These are phyloP conservation scores for Phytopythium montanum DNA, from an alignment of 352 stramenopile genomes.

Conservation along the genomic window DNA sequence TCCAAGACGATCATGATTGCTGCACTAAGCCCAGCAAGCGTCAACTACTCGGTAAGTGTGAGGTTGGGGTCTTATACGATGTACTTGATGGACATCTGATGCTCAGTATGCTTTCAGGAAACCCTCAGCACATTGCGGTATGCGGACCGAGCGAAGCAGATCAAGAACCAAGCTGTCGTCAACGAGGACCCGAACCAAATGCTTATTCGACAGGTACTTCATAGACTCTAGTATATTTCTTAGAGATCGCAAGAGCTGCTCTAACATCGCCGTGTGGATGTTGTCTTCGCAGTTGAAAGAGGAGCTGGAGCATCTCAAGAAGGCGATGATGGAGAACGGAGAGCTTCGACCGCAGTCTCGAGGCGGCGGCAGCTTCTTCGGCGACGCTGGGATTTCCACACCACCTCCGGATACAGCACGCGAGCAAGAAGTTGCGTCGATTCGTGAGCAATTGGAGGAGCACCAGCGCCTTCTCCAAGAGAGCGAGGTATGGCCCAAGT, in stretches of 20 bases:
- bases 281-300: slow-evolving; percentile 57
- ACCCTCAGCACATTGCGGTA: slow-evolving; percentile 90
- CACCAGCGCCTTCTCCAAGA: slow-evolving; percentile 70
- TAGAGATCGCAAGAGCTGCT: not conserved
- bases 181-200: slow-evolving; percentile 91
- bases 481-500: slow-evolving; percentile 45
- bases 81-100: not conserved
- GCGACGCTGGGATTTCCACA: slow-evolving; percentile 16
- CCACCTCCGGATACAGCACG: slow-evolving; percentile 37
- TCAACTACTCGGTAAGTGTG: slow-evolving; percentile 76
- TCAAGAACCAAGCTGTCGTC: slow-evolving; percentile 91
- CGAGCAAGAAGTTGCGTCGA: slow-evolving; percentile 51
- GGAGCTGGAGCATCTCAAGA: slow-evolving; percentile 62
- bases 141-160: slow-evolving; percentile 89
- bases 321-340: slow-evolving; percentile 68
- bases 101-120: slow-evolving; percentile 41
- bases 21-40: slow-evolving; percentile 78
- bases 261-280: not conserved
- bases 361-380: slow-evolving; percentile 17
- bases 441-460: slow-evolving; percentile 75
- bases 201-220: slow-evolving; percentile 68
- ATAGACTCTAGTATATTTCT: not conserved
- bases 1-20: slow-evolving; percentile 92
- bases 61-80: too few species aligned
- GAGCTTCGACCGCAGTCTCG: slow-evolving; percentile 49